phyloP scores from a whole-genome alignment of 2,329 filamentous ascomycete genomes.

The Aspergillus sp. region DNA sequence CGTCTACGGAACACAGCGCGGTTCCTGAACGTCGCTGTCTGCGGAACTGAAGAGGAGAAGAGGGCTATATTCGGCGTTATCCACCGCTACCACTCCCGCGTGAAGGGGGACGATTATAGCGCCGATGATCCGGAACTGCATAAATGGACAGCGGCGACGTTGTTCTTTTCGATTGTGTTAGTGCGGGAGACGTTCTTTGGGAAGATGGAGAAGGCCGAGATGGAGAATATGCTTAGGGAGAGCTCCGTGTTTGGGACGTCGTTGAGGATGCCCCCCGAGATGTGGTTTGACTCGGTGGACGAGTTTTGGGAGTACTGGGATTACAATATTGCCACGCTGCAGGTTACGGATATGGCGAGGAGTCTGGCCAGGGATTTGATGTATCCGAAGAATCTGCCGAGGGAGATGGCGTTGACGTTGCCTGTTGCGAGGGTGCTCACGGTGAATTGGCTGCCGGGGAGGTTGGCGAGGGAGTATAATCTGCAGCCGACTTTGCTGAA shows the following conservation, averaged over 20 bases:
- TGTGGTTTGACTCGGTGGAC: conserved; percentile 26
- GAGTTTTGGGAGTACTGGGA: conserved; percentile 34
- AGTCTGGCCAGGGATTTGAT: conserved; percentile 15
- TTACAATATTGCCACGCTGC: conserved; percentile 23
- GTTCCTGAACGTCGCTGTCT: conserved; percentile 27
- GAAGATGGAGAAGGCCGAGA: conserved; percentile 3
- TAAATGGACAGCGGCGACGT: conserved; percentile 30
- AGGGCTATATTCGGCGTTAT: conserved; percentile 26
- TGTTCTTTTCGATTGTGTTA: conserved; percentile 24
- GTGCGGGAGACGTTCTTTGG: conserved; percentile 29
- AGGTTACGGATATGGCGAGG: conserved; percentile 29
- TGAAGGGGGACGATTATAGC: conserved; percentile 25
- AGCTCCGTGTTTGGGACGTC: conserved; percentile 18
- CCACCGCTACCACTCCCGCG: conserved; percentile 22
- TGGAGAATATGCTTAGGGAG: conserved; percentile 13
- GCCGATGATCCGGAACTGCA: conserved; percentile 30
- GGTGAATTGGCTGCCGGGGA: conserved; percentile 8
- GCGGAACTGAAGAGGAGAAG: conserved; percentile 25
- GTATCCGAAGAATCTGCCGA: conserved; percentile 12
- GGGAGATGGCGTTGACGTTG: neutral
- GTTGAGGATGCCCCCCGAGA: conserved; percentile 25
- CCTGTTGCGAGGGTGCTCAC: neutral
- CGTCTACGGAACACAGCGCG: conserved; percentile 25
- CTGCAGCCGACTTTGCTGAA: conserved; percentile 9
- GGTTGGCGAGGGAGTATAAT: conserved; percentile 15